Conservation (phyloP, 129 eudicot genomes). For the Flaveria bidentis region DNA sequence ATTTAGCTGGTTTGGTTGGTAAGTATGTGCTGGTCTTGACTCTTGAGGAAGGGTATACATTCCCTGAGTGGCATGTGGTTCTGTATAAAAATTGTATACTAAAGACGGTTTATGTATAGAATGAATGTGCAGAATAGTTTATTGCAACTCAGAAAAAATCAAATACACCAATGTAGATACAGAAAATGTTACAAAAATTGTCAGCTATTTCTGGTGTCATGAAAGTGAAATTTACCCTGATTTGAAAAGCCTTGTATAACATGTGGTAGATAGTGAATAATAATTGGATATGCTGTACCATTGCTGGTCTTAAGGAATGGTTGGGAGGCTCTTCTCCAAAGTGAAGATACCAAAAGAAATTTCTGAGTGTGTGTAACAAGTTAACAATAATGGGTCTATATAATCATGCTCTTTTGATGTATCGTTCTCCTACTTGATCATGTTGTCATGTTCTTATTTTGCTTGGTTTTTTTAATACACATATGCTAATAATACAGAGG, state of each 20-base stretch:
- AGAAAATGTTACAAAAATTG: background rate
- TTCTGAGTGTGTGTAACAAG: background rate
- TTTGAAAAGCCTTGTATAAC: background rate
- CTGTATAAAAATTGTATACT: too few relatives aligned
- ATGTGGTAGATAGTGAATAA: conserved; percentile 9
- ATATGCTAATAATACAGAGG: conserved; percentile 55
- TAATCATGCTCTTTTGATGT: conserved; percentile 6
- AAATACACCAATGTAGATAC: background rate
- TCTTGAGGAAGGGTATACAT: conserved; percentile 17
- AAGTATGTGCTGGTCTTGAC: conserved; percentile 3
- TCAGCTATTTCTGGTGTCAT: conserved; percentile 1
- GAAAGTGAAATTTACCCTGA: background rate
- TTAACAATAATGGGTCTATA: background rate
- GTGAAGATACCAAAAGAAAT: background rate
- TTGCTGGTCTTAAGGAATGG: background rate
- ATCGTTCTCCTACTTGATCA: conserved; percentile 15
- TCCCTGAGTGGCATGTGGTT: background rate
- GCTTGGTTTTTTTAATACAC: conserved; percentile 7
- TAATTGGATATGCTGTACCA: background rate
- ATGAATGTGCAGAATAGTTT: conserved; percentile 4
- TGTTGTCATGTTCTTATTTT: conserved; percentile 1
- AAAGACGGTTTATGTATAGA: background rate
- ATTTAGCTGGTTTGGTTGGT: conserved; percentile 13
- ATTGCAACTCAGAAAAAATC: conserved; percentile 4
- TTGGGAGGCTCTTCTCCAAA: background rate